Conservation (phyloP, 495 filamentous ascomycete genomes). For the Gamarada debralockiae region DNA sequence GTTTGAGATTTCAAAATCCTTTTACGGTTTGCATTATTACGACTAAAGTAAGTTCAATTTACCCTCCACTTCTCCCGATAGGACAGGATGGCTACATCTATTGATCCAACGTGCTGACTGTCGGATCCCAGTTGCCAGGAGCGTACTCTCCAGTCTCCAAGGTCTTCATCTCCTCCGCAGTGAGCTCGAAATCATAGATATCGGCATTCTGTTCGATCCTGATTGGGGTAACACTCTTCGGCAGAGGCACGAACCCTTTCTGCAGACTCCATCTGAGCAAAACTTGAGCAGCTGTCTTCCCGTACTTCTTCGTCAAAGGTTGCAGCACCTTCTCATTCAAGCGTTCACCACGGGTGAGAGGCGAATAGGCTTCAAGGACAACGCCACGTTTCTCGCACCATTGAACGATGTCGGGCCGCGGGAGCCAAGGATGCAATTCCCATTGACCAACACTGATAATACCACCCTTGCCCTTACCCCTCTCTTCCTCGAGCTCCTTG, state of each 20-base stretch:
- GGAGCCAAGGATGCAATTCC: slow-evolving; percentile 89
- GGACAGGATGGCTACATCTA: slow-evolving; percentile 4
- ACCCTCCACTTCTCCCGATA: background rate
- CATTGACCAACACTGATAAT: slow-evolving; percentile 80
- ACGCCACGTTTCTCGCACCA: slow-evolving; percentile 70
- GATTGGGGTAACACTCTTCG: slow-evolving; percentile 66
- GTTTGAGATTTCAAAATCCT: too few relatives aligned
- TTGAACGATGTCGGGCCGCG: slow-evolving; percentile 66
- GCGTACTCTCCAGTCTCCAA: slow-evolving; percentile 54
- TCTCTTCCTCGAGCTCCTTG: slow-evolving; percentile 54
- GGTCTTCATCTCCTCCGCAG: slow-evolving; percentile 50
- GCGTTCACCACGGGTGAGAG: slow-evolving; percentile 64
- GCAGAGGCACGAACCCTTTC: slow-evolving; percentile 69
- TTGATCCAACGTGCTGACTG: slow-evolving; percentile 26
- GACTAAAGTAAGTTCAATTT: too few relatives aligned
- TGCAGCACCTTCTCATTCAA: slow-evolving; percentile 61
- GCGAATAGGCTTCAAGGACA: slow-evolving; percentile 76
- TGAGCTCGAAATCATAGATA: slow-evolving; percentile 80
- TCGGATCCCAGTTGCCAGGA: slow-evolving; percentile 75
- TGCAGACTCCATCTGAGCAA: slow-evolving; percentile 86
- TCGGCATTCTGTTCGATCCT: slow-evolving; percentile 73
- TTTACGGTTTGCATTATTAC: too few relatives aligned
- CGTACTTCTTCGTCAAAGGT: slow-evolving; percentile 61
- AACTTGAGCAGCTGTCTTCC: slow-evolving; percentile 73
- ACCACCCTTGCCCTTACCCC: slow-evolving; percentile 63